Percentiles rank a stretch among this genome's conserved stretches.
Evolutionary conservation across 768 basidiomycete species (phyloP).

Genomic region (Kwoniella shandongensis): DNA sequence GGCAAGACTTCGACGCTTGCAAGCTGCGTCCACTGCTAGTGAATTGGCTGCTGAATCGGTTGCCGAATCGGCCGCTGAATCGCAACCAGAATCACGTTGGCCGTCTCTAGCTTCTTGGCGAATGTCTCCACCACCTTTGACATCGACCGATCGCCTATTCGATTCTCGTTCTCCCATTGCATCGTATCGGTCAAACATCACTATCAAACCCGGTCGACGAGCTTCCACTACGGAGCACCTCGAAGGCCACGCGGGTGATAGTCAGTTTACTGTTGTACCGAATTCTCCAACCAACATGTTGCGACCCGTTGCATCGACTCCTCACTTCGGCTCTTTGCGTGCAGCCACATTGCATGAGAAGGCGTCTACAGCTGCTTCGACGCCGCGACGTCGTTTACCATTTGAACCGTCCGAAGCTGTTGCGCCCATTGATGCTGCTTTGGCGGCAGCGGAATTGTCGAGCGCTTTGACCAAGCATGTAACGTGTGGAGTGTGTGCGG

Average conservation of each 20-base stretch:
- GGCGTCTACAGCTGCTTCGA: conserved; percentile 6
- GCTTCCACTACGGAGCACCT: too few species aligned
- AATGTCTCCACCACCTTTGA: conserved; percentile 9
- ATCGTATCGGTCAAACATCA: too few species aligned
- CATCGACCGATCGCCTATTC: too few species aligned
- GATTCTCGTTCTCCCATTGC: too few species aligned
- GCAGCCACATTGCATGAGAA: neutral
- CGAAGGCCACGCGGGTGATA: too few species aligned
- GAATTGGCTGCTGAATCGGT: too few species aligned
- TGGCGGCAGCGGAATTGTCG: conserved; percentile 42
- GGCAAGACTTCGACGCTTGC: conserved; percentile 18
- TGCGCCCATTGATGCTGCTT: conserved; percentile 32
- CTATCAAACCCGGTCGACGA: too few species aligned
- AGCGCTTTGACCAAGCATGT: conserved; percentile 42
- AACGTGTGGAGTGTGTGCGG: conserved; percentile 35
- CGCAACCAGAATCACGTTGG: neutral
- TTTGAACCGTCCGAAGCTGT: conserved; percentile 22
- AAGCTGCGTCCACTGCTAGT: conserved; percentile 17
- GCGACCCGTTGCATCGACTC: conserved; percentile 25
- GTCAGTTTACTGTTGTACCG: neutral
- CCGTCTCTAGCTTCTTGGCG: conserved; percentile 12
- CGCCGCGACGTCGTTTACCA: conserved; percentile 6
- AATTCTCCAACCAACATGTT: conserved; percentile 13
- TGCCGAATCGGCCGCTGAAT: too few species aligned
- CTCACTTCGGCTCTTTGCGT: conserved; percentile 8